Conservation (phyloP, 768 basidiomycete species). For the Dioszegia crocea region DNA sequence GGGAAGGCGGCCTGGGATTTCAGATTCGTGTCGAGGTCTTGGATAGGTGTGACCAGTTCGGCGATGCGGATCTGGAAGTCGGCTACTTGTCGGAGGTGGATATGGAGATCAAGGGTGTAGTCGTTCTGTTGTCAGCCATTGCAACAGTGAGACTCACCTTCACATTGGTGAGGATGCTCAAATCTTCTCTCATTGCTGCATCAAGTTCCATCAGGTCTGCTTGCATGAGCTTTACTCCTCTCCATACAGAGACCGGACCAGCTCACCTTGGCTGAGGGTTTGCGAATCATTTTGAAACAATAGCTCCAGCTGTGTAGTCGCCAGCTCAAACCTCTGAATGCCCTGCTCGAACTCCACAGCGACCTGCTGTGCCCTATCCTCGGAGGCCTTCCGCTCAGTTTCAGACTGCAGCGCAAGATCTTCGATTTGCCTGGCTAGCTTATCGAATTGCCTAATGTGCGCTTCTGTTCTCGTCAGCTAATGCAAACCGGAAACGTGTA, state of each 20-base stretch:
- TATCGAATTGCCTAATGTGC: conserved; percentile 28
- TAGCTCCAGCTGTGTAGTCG: conserved; percentile 21
- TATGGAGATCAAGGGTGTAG: conserved; percentile 53
- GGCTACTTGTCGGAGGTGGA: conserved; percentile 69
- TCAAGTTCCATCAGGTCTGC: conserved; percentile 37
- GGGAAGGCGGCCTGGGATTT: conserved; percentile 65
- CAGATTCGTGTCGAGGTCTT: conserved; percentile 66
- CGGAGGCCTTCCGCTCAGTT: conserved; percentile 17
- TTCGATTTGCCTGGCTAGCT: conserved; percentile 17
- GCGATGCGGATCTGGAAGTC: conserved; percentile 75
- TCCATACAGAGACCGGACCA: background rate
- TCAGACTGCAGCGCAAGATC: conserved; percentile 31
- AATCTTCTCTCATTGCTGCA: conserved; percentile 39
- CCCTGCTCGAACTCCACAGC: conserved; percentile 29
- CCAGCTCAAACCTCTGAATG: conserved; percentile 25
- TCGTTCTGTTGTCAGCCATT: conserved; percentile 44
- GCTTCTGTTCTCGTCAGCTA: conserved; percentile 18
- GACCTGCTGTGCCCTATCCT: conserved; percentile 19
- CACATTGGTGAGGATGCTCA: conserved; percentile 34
- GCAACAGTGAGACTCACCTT: conserved; percentile 27
- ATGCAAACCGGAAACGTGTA: background rate
- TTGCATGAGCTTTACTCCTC: no score
- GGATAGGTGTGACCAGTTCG: conserved; percentile 63
- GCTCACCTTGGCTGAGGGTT: conserved; percentile 16
- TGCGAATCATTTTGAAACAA: conserved; percentile 1